Conservation (phyloP, 2,329 filamentous ascomycete species). For the Exophiala bonariae region DNA sequence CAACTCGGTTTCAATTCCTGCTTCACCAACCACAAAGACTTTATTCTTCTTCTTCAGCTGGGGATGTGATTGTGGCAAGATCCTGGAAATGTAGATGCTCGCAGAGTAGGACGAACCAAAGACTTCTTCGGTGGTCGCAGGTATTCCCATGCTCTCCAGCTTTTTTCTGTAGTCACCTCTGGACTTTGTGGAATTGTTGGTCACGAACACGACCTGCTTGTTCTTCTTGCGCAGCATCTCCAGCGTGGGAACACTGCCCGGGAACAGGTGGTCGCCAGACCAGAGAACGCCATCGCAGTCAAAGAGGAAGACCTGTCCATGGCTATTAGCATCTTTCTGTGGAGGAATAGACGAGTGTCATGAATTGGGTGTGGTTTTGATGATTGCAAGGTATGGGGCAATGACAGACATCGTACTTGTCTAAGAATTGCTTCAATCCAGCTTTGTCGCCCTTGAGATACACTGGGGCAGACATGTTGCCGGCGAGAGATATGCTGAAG, state of each 20-base stretch:
- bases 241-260: conserved; percentile 80
- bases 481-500: background rate
- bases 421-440: conserved; percentile 79
- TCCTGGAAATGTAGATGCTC: conserved; percentile 91
- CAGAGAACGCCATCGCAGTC: conserved; percentile 98
- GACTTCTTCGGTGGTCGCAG: conserved; percentile 72
- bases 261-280: conserved; percentile 90
- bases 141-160: conserved; percentile 77
- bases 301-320: conserved; percentile 77
- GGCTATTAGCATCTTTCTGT: conserved; percentile 7
- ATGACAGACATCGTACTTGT: conserved; percentile 75
- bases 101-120: conserved; percentile 95
- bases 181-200: conserved; percentile 98
- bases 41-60: conserved; percentile 70
- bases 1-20: conserved; percentile 87
- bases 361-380: background rate
- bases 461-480: conserved; percentile 37
- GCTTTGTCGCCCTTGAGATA: conserved; percentile 77
- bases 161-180: conserved; percentile 91
- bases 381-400: background rate
- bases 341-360: background rate
- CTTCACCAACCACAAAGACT: conserved; percentile 90
- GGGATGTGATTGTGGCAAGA: conserved; percentile 54
- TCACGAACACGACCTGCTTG: conserved; percentile 93
- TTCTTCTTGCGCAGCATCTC: conserved; percentile 79